A percentile compares a stretch with the other conserved stretches of the same genome.
These are phyloP conservation scores for Solioccasus polychromus DNA, from an alignment of 768 basidiomycete genomes.

Conservation along the genomic window DNA sequence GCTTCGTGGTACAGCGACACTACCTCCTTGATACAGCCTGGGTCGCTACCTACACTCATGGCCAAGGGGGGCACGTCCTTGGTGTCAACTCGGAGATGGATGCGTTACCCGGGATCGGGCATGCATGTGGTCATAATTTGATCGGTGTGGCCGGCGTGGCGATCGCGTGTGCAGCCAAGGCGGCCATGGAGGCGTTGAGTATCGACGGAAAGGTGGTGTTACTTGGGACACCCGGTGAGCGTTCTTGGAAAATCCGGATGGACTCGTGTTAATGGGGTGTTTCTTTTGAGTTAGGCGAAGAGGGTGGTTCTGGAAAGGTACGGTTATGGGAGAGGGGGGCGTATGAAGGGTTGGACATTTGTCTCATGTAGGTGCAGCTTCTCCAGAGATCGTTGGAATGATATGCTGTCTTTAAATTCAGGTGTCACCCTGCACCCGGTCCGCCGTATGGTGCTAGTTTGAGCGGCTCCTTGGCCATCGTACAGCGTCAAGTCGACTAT, in stretches of 20 bases:
- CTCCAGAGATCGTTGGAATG: too few relatives aligned
- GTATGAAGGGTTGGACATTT: conserved; percentile 72
- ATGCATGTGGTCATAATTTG: conserved; percentile 80
- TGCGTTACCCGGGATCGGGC: conserved; percentile 55
- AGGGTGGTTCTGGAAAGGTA: conserved; percentile 74
- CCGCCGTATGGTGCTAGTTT: conserved; percentile 63
- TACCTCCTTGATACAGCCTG: conserved; percentile 72
- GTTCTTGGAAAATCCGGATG: too few relatives aligned
- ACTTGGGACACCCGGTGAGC: conserved; percentile 72
- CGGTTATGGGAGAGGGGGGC: conserved; percentile 63
- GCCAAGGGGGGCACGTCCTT: conserved; percentile 60
- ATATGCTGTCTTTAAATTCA: conserved; percentile 29
- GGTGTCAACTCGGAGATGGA: conserved; percentile 84
- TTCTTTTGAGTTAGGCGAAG: conserved; percentile 51
- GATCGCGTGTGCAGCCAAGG: conserved; percentile 63
- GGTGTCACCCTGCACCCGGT: conserved; percentile 82
- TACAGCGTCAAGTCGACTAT: conserved; percentile 60
- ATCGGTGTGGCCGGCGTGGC: conserved; percentile 76
- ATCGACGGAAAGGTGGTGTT: conserved; percentile 66
- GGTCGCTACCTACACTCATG: conserved; percentile 62
- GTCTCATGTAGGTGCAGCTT: conserved; percentile 74
- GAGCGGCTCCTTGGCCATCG: conserved; percentile 60
- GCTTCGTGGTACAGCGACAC: conserved; percentile 60
- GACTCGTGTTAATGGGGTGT: neutral
- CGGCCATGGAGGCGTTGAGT: conserved; percentile 55